Base-by-base conservation (phyloP, 345 rosid genomes). In the Cardamine chenopodiifolia region DNA sequence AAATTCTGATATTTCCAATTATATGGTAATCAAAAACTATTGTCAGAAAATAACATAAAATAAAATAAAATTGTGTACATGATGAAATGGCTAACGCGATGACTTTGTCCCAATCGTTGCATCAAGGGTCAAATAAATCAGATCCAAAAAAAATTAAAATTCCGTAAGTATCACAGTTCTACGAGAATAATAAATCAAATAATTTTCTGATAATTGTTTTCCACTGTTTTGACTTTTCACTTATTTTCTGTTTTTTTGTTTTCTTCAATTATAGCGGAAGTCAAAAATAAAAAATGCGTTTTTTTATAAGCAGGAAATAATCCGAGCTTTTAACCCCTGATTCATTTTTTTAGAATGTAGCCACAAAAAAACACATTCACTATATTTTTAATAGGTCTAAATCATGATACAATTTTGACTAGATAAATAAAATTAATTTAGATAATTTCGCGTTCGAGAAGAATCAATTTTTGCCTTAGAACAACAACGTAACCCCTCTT, bases 101-200 rank as follows among this genome's bases (percentile, higher is more conserved):
- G 34, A 31, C 9, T 44, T 22, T 65, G 78, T 39, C 78, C 68
- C 68, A 67, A 37, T 67, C 19, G 68, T 49, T 49, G 32, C 61
- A 35, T 59, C 68, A 75, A 59, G 9, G 23, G 78, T 37, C 78
- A 66, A 48, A 35, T 59, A 58, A 74, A 48, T 42, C 50, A 74
- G 34, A 58, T 48, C 60, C n/a, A 48, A 74, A 13, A 13, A 55
- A 32, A 37, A n/a, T n/a, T 26, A 19, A 8, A 72, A 22, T 18
- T 65, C 31, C 45, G 23, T 34, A 47, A 65, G 37, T 48, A 25
- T 6, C 4, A 54, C 7, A 39, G 23, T 53, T 68, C 15, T 40
- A 40, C 15, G 17, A 11, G 10, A 6, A 12, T 12, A 61, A 7
- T 11, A 26, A 18, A 49, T 37, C 37, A 71, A 19, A 49, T 71